Percentiles rank a stretch among this genome's conserved stretches.
phyloP scores from a whole-genome alignment of 176 grass and related monocot genomes.

The Ampelocalamus luodianensis region DNA sequence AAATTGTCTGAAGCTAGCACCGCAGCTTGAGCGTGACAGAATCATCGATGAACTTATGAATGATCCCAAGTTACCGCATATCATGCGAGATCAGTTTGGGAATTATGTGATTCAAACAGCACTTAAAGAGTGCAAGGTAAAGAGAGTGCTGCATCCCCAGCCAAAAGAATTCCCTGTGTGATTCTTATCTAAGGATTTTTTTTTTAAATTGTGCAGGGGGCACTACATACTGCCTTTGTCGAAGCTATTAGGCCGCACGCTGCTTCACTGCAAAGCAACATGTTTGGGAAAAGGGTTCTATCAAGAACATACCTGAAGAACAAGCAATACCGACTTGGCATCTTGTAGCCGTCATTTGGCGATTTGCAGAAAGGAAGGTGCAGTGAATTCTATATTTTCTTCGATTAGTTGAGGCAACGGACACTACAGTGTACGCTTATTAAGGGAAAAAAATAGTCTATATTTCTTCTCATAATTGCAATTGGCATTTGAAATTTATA shows the following conservation, averaged over 20 bases:
- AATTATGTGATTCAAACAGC: slow-evolving; percentile 90
- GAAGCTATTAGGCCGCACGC: slow-evolving; percentile 53
- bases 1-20: slow-evolving; percentile 53
- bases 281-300: slow-evolving; percentile 76
- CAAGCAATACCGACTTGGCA: slow-evolving; percentile 42
- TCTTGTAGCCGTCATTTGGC: slow-evolving; percentile 17
- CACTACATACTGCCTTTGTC: slow-evolving; percentile 41
- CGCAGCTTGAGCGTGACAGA: neutral
- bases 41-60: slow-evolving; percentile 71
- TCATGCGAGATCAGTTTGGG: slow-evolving; percentile 61
- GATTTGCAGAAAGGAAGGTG: neutral
- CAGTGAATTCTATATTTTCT: no score
- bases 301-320: slow-evolving; percentile 65
- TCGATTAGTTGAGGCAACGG: no score
- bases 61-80: slow-evolving; percentile 57
- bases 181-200: slow-evolving; percentile 32
- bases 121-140: slow-evolving; percentile 62
- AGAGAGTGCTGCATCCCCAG: neutral
- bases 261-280: slow-evolving; percentile 50
- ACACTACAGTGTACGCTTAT: neutral
- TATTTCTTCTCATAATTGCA: neutral
- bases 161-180: slow-evolving; percentile 18
- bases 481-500: neutral
- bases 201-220: slow-evolving; percentile 52
- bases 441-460: neutral